phyloP scores from a whole-genome alignment of 164 flowering plant genomes.

The Vitis vinifera region DNA sequence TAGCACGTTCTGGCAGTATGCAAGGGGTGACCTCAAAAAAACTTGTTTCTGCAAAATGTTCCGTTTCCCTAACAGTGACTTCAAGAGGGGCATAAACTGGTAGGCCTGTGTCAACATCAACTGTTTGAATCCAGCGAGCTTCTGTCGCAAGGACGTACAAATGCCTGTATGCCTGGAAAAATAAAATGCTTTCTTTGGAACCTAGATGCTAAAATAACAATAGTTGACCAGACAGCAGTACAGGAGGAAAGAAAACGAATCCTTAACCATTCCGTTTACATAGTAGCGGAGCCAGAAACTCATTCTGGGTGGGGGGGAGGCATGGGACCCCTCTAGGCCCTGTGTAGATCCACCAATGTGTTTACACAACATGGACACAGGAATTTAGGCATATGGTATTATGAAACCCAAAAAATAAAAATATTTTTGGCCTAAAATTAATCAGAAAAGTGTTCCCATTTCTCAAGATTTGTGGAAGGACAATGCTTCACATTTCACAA shows the following conservation, averaged over 20 bases:
- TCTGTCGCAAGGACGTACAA: slow-evolving; percentile 92
- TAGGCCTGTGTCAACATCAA: slow-evolving; percentile 94
- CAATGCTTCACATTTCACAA: background rate
- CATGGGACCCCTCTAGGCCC: no score
- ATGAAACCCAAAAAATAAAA: background rate
- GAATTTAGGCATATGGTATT: no score
- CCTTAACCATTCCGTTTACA: no score
- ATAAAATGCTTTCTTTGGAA: slow-evolving; percentile 1
- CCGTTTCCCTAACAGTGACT: slow-evolving; percentile 69
- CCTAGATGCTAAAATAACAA: background rate
- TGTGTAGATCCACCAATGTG: no score
- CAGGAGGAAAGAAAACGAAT: background rate
- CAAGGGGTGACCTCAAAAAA: slow-evolving; percentile 95
- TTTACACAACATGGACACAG: no score
- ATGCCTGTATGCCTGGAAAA: slow-evolving; percentile 87
- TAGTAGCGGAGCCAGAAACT: no score
- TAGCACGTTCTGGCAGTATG: slow-evolving; percentile 87
- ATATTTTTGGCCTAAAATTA: background rate
- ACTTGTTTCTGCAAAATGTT: slow-evolving; percentile 83
- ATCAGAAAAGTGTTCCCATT: no score
- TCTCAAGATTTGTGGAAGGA: background rate
- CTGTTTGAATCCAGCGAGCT: slow-evolving; percentile 92
- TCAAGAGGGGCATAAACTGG: slow-evolving; percentile 94
- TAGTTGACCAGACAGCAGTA: background rate
- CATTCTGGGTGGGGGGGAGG: no score